Evolutionary conservation across 805 yeast genomes (phyloP).

Genomic region (Kluyveromyces lactis): DNA sequence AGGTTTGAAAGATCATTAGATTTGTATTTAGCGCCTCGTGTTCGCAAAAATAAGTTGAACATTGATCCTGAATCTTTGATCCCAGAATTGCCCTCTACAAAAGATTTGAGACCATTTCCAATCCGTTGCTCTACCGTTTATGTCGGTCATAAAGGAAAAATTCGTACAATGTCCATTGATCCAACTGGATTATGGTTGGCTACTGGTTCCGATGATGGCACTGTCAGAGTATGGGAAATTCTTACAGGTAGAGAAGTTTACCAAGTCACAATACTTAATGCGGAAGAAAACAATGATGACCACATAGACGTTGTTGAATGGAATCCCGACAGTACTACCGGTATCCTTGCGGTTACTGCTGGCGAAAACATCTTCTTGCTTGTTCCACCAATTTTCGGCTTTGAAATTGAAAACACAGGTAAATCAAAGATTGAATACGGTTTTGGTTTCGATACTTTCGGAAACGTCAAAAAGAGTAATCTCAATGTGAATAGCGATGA

Average conservation of each 20-base stretch:
- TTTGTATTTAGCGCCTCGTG: slow-evolving; percentile 92
- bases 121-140: slow-evolving; percentile 77
- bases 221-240: slow-evolving; percentile 94
- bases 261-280: slow-evolving; percentile 44
- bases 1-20: slow-evolving; percentile 91
- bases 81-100: slow-evolving; percentile 95
- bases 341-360: slow-evolving; percentile 76
- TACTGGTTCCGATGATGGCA: slow-evolving; percentile 95
- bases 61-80: slow-evolving; percentile 94
- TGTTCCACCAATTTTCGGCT: slow-evolving; percentile 89
- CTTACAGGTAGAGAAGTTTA: slow-evolving; percentile 90
- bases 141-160: slow-evolving; percentile 75
- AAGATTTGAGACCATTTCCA: slow-evolving; percentile 95
- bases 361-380: slow-evolving; percentile 72
- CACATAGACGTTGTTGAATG: slow-evolving; percentile 76
- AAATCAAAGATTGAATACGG: slow-evolving; percentile 77
- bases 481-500: slow-evolving; percentile 33
- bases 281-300: slow-evolving; percentile 57
- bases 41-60: slow-evolving; percentile 79
- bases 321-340: slow-evolving; percentile 73
- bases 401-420: slow-evolving; percentile 75
- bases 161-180: slow-evolving; percentile 76
- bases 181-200: slow-evolving; percentile 93
- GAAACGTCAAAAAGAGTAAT: slow-evolving; percentile 39
- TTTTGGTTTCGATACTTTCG: slow-evolving; percentile 74